Evolutionary conservation across 139 green algal species (phyloP).

Genomic region (Micromonas commoda): DNA sequence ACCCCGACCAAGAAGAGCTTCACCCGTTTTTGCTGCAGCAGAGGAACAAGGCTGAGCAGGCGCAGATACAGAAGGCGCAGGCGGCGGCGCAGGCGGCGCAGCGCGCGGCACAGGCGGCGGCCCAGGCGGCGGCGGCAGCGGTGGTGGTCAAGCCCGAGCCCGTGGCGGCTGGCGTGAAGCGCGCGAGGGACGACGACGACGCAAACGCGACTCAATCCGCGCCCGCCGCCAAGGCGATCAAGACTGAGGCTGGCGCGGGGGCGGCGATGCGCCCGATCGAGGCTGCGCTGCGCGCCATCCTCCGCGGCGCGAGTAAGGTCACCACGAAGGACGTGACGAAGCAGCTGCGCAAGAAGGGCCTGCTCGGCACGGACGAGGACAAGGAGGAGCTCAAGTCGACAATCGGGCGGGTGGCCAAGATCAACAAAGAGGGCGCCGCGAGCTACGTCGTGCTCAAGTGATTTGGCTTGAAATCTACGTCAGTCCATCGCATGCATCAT

Average conservation of each 20-base stretch:
- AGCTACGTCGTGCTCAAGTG: not conserved
- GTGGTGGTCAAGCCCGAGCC: not conserved
- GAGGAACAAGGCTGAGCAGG: not conserved
- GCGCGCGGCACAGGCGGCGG: too few species aligned
- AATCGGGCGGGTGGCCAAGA: not conserved
- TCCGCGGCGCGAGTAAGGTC: not conserved
- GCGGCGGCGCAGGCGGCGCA: not conserved
- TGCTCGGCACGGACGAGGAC: not conserved
- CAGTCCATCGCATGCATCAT: too few species aligned
- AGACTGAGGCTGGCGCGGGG: not conserved
- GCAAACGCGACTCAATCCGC: not conserved
- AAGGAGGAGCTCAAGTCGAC: constrained; percentile 7
- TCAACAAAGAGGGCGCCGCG: not conserved
- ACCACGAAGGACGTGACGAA: constrained; percentile 23
- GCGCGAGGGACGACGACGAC: not conserved
- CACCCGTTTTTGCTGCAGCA: not conserved
- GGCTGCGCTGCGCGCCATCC: not conserved
- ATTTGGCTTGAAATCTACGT: not conserved
- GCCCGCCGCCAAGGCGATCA: not conserved
- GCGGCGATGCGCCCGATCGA: constrained; percentile 6
- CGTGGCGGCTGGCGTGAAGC: not conserved
- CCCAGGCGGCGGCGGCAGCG: too few species aligned
- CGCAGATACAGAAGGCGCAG: not conserved
- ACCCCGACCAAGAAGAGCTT: not conserved
- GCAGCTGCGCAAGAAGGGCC: not conserved